phyloP scores from a whole-genome alignment of 805 yeast genomes.

The Jamesozyma jinghongensis region DNA sequence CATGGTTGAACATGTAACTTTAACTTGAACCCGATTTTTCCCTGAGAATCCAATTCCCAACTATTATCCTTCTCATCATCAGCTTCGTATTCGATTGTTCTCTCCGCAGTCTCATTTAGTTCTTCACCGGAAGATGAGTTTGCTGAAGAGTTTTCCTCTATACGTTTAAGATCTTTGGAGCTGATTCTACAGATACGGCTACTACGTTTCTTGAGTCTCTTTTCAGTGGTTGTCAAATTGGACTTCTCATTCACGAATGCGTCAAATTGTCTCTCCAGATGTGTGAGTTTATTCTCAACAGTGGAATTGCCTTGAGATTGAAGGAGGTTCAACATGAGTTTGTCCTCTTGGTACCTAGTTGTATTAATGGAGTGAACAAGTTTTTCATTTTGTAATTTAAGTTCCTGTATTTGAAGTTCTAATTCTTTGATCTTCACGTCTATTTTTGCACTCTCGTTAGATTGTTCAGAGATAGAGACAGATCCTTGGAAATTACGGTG shows the following conservation, averaged over 20 bases:
- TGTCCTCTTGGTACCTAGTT: conserved; percentile 22
- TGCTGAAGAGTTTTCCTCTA: conserved; percentile 19
- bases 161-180: conserved; percentile 16
- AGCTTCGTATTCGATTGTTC: conserved; percentile 6
- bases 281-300: conserved; percentile 22
- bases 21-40: conserved; percentile 15
- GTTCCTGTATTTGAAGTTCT: conserved; percentile 27
- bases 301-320: background rate
- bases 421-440: conserved; percentile 28
- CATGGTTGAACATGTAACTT: conserved; percentile 13
- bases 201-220: background rate
- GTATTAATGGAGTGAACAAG: conserved; percentile 23
- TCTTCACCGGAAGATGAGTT: conserved; percentile 7
- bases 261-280: conserved; percentile 25
- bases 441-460: conserved; percentile 13
- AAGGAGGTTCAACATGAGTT: conserved; percentile 11
- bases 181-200: conserved; percentile 21
- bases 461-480: background rate
- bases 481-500: background rate
- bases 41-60: background rate
- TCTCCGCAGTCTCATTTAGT: conserved; percentile 2
- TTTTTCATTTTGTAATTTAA: conserved; percentile 29
- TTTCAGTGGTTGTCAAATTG: background rate
- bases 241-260: background rate
- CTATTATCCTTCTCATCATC: conserved; percentile 14